These are phyloP conservation scores for Neurospora sublineolata DNA, from an alignment of 495 filamentous ascomycete genomes.

Conservation along the genomic window DNA sequence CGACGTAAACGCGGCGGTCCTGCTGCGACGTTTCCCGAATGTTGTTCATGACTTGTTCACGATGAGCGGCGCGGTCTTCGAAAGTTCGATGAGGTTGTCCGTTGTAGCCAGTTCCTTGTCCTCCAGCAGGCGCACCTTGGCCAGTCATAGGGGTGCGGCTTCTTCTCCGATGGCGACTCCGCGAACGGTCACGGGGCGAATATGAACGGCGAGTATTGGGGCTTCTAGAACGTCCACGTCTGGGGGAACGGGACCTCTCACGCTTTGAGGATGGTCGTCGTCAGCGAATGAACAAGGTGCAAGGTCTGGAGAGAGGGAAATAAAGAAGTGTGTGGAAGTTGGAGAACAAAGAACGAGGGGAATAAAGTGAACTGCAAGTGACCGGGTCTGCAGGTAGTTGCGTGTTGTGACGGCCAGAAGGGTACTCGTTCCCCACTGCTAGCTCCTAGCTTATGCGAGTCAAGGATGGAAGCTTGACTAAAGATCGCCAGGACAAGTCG, in stretches of 20 bases:
- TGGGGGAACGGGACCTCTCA: slow-evolving; percentile 88
- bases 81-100: slow-evolving; percentile 58
- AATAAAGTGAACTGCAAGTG: neutral
- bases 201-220: slow-evolving; percentile 66
- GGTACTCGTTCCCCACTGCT: neutral
- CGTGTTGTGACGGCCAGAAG: neutral
- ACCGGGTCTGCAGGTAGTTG: neutral
- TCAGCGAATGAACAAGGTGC: slow-evolving; percentile 25
- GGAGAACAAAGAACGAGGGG: neutral
- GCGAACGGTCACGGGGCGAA: slow-evolving; percentile 84
- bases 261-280: slow-evolving; percentile 46
- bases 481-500: neutral
- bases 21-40: slow-evolving; percentile 91
- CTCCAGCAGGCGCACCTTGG: slow-evolving; percentile 56
- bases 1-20: slow-evolving; percentile 98
- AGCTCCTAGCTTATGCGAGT: neutral
- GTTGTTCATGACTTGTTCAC: slow-evolving; percentile 92
- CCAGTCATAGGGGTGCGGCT: slow-evolving; percentile 82
- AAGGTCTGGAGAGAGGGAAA: neutral
- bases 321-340: neutral
- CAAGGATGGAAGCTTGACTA: neutral
- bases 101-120: slow-evolving; percentile 43
- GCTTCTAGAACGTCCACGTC: slow-evolving; percentile 58
- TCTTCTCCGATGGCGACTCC: slow-evolving; percentile 56
- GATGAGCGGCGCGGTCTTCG: slow-evolving; percentile 74